Evolutionary conservation across 805 yeast species (phyloP), one percentile per base, ranked within the genome.

Genomic region (Ogataea ramenticola): DNA sequence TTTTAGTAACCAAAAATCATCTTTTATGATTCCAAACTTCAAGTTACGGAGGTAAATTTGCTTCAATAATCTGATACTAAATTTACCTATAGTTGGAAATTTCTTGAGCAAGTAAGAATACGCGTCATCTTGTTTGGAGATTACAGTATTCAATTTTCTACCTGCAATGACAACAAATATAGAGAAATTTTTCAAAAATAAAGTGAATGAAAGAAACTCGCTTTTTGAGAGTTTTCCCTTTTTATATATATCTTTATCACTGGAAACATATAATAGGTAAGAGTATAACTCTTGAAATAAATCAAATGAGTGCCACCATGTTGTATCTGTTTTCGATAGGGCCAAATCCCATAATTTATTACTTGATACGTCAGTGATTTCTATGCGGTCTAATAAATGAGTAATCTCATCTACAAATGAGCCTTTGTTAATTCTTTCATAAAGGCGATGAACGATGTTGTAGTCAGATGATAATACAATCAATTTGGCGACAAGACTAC

Each of bases 31-130:
- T 2, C 66, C 59, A 44, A 84, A 62, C 41, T 91, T 68, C n/a
- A 82, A 65, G 52, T 86, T 83, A 42, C 85, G 75, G 45, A 75
- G 55, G 56, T 84, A 80, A 1, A 86, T 58, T 56, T 83, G 90
- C 43, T 81, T 75, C 42, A 84, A 59, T 3, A 84, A 68, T 24
- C 70, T 64, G n/a, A 80, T 56, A 0, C 83, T 65, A 1, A 72
- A 55, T 3, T 55, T 56, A 2, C 52, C 56, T 14, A 47, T 45
- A 11, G 37, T 42, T 37, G 48, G 46, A 41, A 53, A 49, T 2
- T 46, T 41, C 11, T 45, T 39, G 6, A 4, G 11, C 4, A 17
- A 32, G 11, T 14, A 27, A n/a, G 14, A 2, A 32, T 44, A 37
- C 17, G 45, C 50, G 9, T 46, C 29, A n/a, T 17, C 29, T 9